Evolutionary conservation across 2,329 filamentous ascomycete genomes (phyloP).

Genomic region (Akanthomyces lecanii): DNA sequence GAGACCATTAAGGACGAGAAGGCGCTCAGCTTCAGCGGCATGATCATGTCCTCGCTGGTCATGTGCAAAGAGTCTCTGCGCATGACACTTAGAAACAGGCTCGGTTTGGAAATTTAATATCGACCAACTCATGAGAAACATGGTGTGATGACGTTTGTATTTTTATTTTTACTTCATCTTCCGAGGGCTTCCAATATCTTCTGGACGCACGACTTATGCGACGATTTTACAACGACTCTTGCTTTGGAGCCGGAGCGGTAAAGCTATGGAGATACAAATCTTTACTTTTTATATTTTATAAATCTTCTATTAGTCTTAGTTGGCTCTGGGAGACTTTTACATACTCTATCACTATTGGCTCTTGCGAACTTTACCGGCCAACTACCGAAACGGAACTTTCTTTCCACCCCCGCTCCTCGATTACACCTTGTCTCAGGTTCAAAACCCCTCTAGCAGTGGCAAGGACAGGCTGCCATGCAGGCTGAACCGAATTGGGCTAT

Average conservation of each 20-base stretch:
- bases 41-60: slow-evolving; percentile 1
- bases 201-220: neutral
- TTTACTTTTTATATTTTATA: neutral
- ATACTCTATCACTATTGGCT: too few relatives aligned
- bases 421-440: too few relatives aligned
- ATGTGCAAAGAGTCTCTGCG: neutral
- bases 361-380: too few relatives aligned
- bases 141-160: neutral
- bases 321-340: neutral
- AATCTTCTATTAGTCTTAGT: neutral
- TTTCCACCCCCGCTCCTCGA: too few relatives aligned
- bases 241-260: neutral
- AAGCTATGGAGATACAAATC: neutral
- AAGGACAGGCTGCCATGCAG: too few relatives aligned
- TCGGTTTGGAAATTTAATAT: neutral
- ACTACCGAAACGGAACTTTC: too few relatives aligned
- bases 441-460: too few relatives aligned
- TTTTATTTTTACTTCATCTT: neutral
- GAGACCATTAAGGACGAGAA: neutral
- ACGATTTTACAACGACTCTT: neutral
- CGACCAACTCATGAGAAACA: too few relatives aligned
- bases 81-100: slow-evolving; percentile 4
- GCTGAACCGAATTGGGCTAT: too few relatives aligned
- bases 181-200: neutral
- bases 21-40: neutral